Evolutionary conservation across 108 stramenopile species (phyloP).

Genomic region (Nitzschia sp.): DNA sequence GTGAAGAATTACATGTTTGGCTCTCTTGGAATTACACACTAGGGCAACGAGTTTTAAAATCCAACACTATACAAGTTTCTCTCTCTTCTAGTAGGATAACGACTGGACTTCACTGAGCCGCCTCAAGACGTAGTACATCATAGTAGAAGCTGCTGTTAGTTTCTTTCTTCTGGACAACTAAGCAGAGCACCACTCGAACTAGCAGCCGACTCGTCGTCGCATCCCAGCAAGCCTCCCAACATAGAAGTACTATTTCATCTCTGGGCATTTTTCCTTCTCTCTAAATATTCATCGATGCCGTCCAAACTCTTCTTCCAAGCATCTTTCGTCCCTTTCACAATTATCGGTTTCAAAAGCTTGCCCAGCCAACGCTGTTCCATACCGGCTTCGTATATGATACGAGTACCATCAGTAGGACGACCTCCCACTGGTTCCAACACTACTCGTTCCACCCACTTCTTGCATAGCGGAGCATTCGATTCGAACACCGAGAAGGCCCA

Average conservation of each 20-base stretch:
- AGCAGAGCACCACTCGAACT: not conserved
- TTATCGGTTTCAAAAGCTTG: not conserved
- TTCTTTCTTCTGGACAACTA: not conserved
- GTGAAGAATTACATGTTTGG: too few relatives aligned
- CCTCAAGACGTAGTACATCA: too few relatives aligned
- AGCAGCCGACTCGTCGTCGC: too few relatives aligned
- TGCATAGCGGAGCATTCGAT: not conserved
- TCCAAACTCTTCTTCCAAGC: slow-evolving; percentile 8
- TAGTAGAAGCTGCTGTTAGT: not conserved
- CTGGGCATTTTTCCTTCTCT: not conserved
- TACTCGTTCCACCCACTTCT: slow-evolving; percentile 1
- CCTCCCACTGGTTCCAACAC: not conserved
- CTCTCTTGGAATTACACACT: too few relatives aligned
- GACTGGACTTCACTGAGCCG: too few relatives aligned
- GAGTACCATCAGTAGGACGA: not conserved
- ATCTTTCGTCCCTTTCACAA: not conserved
- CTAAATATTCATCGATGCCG: slow-evolving; percentile 7
- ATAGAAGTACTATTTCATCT: not conserved
- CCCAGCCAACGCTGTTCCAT: not conserved
- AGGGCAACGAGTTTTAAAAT: too few relatives aligned
- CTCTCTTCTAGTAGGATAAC: too few relatives aligned
- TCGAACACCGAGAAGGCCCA: slow-evolving; percentile 16
- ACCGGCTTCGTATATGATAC: not conserved
- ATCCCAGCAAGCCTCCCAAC: too few relatives aligned
- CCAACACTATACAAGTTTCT: too few relatives aligned